Base-by-base conservation (phyloP, 495 filamentous ascomycete genomes). In the Saxophila tyrrhenica region DNA sequence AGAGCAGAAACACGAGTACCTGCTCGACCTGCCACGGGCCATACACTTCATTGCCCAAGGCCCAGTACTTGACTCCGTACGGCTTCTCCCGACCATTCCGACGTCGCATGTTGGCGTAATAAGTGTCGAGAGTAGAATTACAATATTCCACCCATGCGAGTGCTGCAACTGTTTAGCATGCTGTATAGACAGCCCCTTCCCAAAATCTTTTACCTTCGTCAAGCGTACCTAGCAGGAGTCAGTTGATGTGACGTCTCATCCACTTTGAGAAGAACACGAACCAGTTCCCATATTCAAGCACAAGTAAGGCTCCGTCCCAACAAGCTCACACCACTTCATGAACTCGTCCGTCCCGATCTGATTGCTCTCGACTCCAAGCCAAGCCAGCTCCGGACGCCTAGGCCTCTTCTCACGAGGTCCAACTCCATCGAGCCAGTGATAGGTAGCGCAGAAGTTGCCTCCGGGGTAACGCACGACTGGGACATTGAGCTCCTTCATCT, bases 301-400 rank as follows among this genome's bases (percentile, higher is more conserved):
- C 25, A 90, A 69, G 60, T 86, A 89, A 2, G 86, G 85, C 69
- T 89, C 79, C 0, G 82, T 80, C 8, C 77, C 76, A 19, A 88
- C 73, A 2, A 75, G 69, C 56, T 80, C 75, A 41, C 84, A 85
- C 86, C 86, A 90, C 46, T 79, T 75, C 75, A 90, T 75, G 68
- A 90, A 90, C 70, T 89, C 86, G 66, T 90, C 85, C 3, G 85
- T 90, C 32, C 85, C 86, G 61, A 90, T 87, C 54, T 81, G 71
- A 66, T 90, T 89, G 1, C 75, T 78, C 71, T 90, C 86, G 2
- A 76, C 73, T 25, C 84, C 85, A 19, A 82, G 66, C 85, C 85
- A 89, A 8, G 86, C 85, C 25, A 88, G 73, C 64, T 88, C 84
- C 0, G 83, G 84, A 58, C 85, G 72, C 47, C 8, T 23, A 48